Evolutionary conservation across 1,139 yeast species (phyloP).

Genomic region (Yamadazyma conglobata): DNA sequence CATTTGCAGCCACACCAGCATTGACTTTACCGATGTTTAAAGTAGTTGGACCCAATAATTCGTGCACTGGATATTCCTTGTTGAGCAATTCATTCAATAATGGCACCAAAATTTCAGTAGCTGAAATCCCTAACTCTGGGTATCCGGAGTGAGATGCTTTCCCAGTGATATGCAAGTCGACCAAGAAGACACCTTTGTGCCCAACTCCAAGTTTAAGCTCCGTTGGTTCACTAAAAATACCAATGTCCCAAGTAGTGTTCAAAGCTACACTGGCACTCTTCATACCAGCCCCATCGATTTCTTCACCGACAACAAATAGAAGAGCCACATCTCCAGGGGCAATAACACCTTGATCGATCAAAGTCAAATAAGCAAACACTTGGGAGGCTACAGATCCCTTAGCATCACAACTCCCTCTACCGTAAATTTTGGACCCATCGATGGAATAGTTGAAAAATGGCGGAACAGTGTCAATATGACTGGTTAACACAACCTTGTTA

Average conservation of each 20-base stretch:
- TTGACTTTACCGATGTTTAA: slow-evolving; percentile 54
- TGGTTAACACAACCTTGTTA: slow-evolving; percentile 52
- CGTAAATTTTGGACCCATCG: slow-evolving; percentile 51
- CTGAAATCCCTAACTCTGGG: slow-evolving; percentile 65
- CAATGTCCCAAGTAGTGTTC: slow-evolving; percentile 54
- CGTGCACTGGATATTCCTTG: slow-evolving; percentile 47
- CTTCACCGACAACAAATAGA: slow-evolving; percentile 69
- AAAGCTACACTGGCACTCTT: slow-evolving; percentile 32
- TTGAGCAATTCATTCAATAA: slow-evolving; percentile 33
- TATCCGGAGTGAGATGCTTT: slow-evolving; percentile 67
- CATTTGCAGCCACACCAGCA: slow-evolving; percentile 65
- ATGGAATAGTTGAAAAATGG: slow-evolving; percentile 54
- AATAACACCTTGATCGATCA: slow-evolving; percentile 35
- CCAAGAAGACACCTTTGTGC: slow-evolving; percentile 55
- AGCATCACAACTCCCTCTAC: slow-evolving; percentile 69
- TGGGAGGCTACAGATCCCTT: slow-evolving; percentile 68
- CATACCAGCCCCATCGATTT: slow-evolving; percentile 63
- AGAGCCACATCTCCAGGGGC: slow-evolving; percentile 55
- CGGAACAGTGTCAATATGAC: slow-evolving; percentile 73
- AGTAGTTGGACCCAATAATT: slow-evolving; percentile 58
- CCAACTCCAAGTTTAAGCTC: slow-evolving; percentile 67
- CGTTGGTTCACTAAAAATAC: slow-evolving; percentile 74
- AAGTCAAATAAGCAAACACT: slow-evolving; percentile 47
- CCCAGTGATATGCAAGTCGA: slow-evolving; percentile 48
- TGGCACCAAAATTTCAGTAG: slow-evolving; percentile 54